phyloP scores from a whole-genome alignment of 2,329 filamentous ascomycete species.

The Monosporascus sp. region DNA sequence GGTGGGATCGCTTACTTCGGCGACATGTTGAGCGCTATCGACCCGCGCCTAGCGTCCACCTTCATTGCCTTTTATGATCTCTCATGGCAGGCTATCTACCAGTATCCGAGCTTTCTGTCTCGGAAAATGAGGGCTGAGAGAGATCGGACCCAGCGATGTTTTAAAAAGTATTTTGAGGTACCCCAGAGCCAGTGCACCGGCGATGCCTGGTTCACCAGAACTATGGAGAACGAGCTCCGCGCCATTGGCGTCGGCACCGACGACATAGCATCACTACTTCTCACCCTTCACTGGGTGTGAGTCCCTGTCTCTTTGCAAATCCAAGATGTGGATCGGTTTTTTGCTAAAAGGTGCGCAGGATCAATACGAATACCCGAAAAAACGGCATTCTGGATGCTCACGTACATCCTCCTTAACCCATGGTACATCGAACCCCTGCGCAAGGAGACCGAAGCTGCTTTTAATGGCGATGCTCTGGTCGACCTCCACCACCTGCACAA shows the following conservation, averaged over 20 bases:
- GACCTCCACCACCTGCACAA: background rate
- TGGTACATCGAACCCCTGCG: background rate
- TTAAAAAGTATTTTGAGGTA: background rate
- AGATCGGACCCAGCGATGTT: background rate
- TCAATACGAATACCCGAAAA: conserved; percentile 1
- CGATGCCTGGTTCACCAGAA: background rate
- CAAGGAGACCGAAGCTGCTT: background rate
- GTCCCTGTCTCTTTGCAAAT: background rate
- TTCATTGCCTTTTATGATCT: background rate
- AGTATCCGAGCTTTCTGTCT: background rate
- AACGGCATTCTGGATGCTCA: background rate
- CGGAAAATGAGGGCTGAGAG: background rate
- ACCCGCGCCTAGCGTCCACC: background rate
- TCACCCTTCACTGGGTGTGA: conserved; percentile 1
- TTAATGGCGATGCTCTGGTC: background rate
- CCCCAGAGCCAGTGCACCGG: background rate
- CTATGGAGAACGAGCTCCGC: conserved; percentile 1
- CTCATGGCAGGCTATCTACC: background rate
- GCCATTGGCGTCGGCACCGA: background rate
- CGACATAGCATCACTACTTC: background rate
- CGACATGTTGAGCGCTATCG: background rate
- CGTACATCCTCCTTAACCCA: background rate
- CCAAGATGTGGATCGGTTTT: background rate
- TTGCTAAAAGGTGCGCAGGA: background rate
- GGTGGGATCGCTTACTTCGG: background rate